Base-by-base conservation (phyloP, 2,329 filamentous ascomycete species). In the Furcasterigmium furcatum region DNA sequence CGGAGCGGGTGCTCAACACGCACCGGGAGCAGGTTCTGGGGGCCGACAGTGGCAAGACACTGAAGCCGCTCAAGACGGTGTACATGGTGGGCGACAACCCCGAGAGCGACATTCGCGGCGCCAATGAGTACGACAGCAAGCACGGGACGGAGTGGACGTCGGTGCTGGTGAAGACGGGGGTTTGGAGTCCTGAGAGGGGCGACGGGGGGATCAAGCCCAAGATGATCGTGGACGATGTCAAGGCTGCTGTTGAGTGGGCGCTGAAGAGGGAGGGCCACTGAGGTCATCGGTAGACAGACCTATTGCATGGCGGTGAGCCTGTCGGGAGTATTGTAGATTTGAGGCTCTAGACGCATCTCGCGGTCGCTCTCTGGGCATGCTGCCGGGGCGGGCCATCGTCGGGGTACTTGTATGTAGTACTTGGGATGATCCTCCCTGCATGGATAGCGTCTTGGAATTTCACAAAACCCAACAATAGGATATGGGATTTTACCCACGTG, bases 71-170 rank as follows among this genome's bases (percentile, higher is more conserved):
- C 45, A 74, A 76, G 57, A 79, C 77, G 36, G 91, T 97, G 10
- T 97, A 95, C 67, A 97, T 97, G 92, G 80, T 97, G 35, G 94
- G 94, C 6, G 88, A 92, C 59, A 92, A 92, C 58, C 87, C 88
- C 5, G 89, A 89, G 60, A 94, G 87, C 55, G 94, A 99, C 63
- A 96, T 99, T 53, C 74, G 81, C 5, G 94, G 94, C 6, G 91
- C 89, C 18, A 95, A 95, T 61, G 76, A 79, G 38, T 96, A 87
- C 59, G 59, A 70, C 38, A 88, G 85, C 51, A 70, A 76, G 4
- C 67, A 77, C 46, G 85, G 84, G 9, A 87, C 82, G n/a, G 72
- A 82, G 47, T 96, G 91, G 91, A 70, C 76, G 34, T 87, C 86
- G 36, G 77, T 95, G 16, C 68, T 96, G 47, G 87, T 95, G 22